phyloP scores from a whole-genome alignment of 2,329 filamentous ascomycete genomes.

The Venturiaceae sp. region DNA sequence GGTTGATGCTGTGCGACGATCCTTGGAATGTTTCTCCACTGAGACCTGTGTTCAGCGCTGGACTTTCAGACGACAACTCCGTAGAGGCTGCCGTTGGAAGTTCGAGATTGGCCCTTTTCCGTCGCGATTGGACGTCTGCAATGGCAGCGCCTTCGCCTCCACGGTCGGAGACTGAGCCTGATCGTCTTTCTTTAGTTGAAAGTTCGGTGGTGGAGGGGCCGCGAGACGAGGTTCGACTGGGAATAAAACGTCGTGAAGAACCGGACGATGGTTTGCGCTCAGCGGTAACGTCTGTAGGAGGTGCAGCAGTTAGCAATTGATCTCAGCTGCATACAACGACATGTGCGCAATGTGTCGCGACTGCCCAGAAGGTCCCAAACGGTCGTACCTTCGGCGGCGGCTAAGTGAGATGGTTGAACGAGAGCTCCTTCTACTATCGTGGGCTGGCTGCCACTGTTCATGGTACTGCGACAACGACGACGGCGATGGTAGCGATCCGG shows the following conservation, averaged over 20 bases:
- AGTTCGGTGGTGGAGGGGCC: slow-evolving; percentile 17
- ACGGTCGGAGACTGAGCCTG: slow-evolving; percentile 12
- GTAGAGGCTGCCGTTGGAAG: slow-evolving; percentile 15
- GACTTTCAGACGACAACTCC: slow-evolving; percentile 16
- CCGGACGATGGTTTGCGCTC: slow-evolving; percentile 3
- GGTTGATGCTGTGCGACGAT: slow-evolving; percentile 31
- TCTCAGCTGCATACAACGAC: neutral
- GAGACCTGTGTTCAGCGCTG: slow-evolving; percentile 27
- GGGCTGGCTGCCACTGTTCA: neutral
- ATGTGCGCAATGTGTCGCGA: neutral
- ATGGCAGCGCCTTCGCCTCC: slow-evolving; percentile 10
- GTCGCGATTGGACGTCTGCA: slow-evolving; percentile 19
- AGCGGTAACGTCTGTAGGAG: too few species aligned
- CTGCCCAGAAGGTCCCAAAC: neutral
- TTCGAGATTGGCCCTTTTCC: slow-evolving; percentile 26
- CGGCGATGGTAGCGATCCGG: neutral
- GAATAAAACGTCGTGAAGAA: slow-evolving; percentile 5
- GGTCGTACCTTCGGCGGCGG: neutral
- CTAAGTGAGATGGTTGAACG: neutral
- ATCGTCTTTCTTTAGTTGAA: slow-evolving; percentile 9
- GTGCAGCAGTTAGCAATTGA: neutral
- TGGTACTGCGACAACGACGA: neutral
- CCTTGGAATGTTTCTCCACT: slow-evolving; percentile 35
- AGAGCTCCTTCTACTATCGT: neutral
- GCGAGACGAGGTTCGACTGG: slow-evolving; percentile 8